Percentiles rank a stretch among this genome's conserved stretches.
Evolutionary conservation across 1,284 basidiomycete genomes (phyloP).

Genomic region (Cyathus olla): DNA sequence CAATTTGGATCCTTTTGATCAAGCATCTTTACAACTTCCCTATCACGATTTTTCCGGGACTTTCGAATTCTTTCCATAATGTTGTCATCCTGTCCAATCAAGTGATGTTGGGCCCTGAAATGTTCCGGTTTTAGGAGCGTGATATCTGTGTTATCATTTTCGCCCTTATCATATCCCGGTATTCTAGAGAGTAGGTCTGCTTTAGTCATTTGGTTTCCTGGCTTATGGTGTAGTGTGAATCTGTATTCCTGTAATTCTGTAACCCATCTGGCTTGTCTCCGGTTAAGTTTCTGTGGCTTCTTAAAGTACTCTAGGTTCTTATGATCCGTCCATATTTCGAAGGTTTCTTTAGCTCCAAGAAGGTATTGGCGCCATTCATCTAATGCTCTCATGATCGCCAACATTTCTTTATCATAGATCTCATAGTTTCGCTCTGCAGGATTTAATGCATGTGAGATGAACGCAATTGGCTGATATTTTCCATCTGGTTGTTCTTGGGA

Average conservation of each 20-base stretch:
- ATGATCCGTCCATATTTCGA: slow-evolving; percentile 53
- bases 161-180: slow-evolving; percentile 41
- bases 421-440: too few relatives aligned
- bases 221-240: too few relatives aligned
- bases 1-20: slow-evolving; percentile 12
- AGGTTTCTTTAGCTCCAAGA: slow-evolving; percentile 21
- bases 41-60: slow-evolving; percentile 2
- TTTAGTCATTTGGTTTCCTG: slow-evolving; percentile 40
- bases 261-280: too few relatives aligned
- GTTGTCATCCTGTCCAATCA: too few relatives aligned
- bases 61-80: slow-evolving; percentile 10
- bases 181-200: slow-evolving; percentile 53
- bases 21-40: slow-evolving; percentile 5
- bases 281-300: slow-evolving; percentile 40
- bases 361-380: slow-evolving; percentile 50
- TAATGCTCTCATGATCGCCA: slow-evolving; percentile 50
- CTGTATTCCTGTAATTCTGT: too few relatives aligned
- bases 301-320: slow-evolving; percentile 54
- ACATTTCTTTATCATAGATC: slow-evolving; percentile 38
- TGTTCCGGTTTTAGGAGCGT: slow-evolving; percentile 31
- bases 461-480: too few relatives aligned
- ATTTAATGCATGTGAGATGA: too few relatives aligned
- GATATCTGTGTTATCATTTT: slow-evolving; percentile 38
- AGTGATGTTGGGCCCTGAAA: too few relatives aligned
- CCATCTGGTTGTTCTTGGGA: too few relatives aligned